Base-by-base conservation (phyloP, 202 grass and related monocot species). In the Setaria italica region DNA sequence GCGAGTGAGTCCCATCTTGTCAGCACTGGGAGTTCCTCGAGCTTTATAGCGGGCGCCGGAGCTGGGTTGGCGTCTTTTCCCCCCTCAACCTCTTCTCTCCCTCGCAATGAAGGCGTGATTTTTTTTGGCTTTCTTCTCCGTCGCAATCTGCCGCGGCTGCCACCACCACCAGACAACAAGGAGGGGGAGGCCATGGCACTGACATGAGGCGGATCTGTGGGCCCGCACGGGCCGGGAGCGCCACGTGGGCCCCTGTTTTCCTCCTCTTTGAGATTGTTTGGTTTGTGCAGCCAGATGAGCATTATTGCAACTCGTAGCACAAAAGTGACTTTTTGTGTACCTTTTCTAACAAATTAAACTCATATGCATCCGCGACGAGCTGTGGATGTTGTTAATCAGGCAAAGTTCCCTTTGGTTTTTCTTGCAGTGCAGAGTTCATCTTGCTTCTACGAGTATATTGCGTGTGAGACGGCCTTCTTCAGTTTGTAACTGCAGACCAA, bases 11-110 rank as follows among this genome's bases (percentile, higher is more conserved):
- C 14, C 85, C 85, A 90, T 90, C 60, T 84, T 16, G 43, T 34
- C 10, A 67, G 57, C 59, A 57, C 3, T 4, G 29, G 46, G 30
- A 47, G 2, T 51, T 48, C 66, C 57, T 70, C n/a, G n/a, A 62
- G 58, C 54, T 87, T 77, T 90, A 90, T 90, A 90, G 68, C 70
- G 80, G 35, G 17, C 66, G 66, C 85, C 53, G 66, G 48, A 51
- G 72, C 19, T 35, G 49, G 34, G 47, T 67, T 43, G 79, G 50
- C 65, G 66, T 42, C 50, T 70, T 25, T 25, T 45, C n/a, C 34
- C 8, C 50, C 53, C 64, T 74, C 16, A 35, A 32, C 48, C 21
- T 62, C 58, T 30, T 62, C 21, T 32, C 11, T 2, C 48, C 34
- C 35, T 42, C 20, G 47, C 76, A 69, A 79, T 48, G 64, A 63